These are phyloP conservation scores for Phytophthora ohioensis DNA, from an alignment of 352 stramenopile species.

Conservation along the genomic window DNA sequence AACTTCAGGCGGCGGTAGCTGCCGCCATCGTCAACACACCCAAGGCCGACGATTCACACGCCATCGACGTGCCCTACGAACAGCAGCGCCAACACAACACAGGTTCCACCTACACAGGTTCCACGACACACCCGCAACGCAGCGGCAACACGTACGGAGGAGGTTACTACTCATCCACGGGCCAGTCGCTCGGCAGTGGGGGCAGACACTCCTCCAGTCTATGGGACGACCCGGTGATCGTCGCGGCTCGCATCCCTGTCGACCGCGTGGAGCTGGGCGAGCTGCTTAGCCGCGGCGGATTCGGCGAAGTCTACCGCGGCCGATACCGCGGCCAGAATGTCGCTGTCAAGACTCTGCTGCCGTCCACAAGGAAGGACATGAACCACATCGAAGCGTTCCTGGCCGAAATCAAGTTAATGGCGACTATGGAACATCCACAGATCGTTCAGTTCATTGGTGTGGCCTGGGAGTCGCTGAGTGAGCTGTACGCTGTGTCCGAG, in stretches of 20 bases:
- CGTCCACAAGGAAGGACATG: constrained; percentile 42
- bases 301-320: constrained; percentile 50
- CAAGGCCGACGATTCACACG: constrained; percentile 27
- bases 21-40: constrained; percentile 28
- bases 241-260: constrained; percentile 48
- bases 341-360: constrained; percentile 51
- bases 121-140: constrained; percentile 19
- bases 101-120: constrained; percentile 36
- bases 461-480: constrained; percentile 54
- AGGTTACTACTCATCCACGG: constrained; percentile 15
- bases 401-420: constrained; percentile 53
- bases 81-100: constrained; percentile 29
- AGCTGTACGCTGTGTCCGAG: constrained; percentile 53
- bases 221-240: constrained; percentile 49
- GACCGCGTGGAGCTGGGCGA: constrained; percentile 46
- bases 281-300: constrained; percentile 45
- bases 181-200: constrained; percentile 9
- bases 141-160: constrained; percentile 23
- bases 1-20: constrained; percentile 32
- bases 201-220: constrained; percentile 30
- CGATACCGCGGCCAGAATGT: constrained; percentile 45
- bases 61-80: constrained; percentile 30
- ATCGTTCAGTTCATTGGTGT: constrained; percentile 43
- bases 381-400: constrained; percentile 50
- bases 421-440: constrained; percentile 49